A percentile compares a stretch with the other conserved stretches of the same genome.
Conservation (phyloP, 2,329 filamentous ascomycete genomes). For the Aspergillus transmontanensis region DNA sequence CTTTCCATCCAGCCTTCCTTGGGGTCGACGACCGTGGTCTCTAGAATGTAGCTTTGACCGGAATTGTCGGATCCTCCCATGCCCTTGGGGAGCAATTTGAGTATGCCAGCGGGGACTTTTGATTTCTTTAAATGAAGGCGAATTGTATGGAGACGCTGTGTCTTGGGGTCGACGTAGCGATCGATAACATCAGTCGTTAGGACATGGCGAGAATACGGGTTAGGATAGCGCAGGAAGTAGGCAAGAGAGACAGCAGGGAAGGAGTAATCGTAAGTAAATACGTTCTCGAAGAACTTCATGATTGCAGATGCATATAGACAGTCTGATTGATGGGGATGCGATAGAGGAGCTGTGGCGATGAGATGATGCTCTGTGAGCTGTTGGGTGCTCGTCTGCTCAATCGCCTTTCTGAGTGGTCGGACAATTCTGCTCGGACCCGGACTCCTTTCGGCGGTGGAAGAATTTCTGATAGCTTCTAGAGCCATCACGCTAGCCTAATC, state of each 20-base stretch:
- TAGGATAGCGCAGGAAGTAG: slow-evolving; percentile 70
- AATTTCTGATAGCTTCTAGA: slow-evolving; percentile 25
- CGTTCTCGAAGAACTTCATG: slow-evolving; percentile 57
- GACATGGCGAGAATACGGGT: slow-evolving; percentile 67
- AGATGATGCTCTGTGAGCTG: slow-evolving; percentile 5
- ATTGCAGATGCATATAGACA: slow-evolving; percentile 31
- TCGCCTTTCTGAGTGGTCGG: slow-evolving; percentile 20
- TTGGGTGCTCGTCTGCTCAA: slow-evolving; percentile 21
- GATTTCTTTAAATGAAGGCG: slow-evolving; percentile 65
- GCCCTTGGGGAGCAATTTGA: slow-evolving; percentile 63
- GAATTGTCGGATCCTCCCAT: slow-evolving; percentile 60
- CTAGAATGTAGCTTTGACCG: slow-evolving; percentile 65
- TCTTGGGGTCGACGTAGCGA: slow-evolving; percentile 61
- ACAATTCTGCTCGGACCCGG: slow-evolving; percentile 15
- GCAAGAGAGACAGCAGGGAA: slow-evolving; percentile 68
- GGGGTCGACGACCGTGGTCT: slow-evolving; percentile 63
- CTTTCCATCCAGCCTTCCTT: slow-evolving; percentile 68
- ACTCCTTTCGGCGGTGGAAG: slow-evolving; percentile 13
- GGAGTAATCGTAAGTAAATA: slow-evolving; percentile 65
- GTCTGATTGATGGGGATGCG: slow-evolving; percentile 2
- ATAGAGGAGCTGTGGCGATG: slow-evolving; percentile 12
- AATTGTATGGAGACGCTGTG: slow-evolving; percentile 62
- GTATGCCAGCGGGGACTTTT: slow-evolving; percentile 62
- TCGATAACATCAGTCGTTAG: slow-evolving; percentile 68
- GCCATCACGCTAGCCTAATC: slow-evolving; percentile 20